phyloP scores from a whole-genome alignment of 768 basidiomycete species.

The Lactarius sp. region DNA sequence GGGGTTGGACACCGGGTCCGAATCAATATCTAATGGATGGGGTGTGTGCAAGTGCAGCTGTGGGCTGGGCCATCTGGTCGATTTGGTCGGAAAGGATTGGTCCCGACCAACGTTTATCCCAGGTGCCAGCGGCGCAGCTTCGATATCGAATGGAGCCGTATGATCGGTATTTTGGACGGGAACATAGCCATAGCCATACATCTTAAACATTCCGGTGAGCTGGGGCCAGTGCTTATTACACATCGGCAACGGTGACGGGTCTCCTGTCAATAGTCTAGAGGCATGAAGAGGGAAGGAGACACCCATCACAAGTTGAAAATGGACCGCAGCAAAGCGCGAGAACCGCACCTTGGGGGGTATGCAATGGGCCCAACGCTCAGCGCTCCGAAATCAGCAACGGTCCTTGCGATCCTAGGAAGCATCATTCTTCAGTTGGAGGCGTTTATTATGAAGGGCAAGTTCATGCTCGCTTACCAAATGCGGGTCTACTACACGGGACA shows the following conservation, averaged over 20 bases:
- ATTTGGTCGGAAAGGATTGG: neutral
- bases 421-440: neutral
- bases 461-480: neutral
- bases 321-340: neutral
- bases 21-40: neutral
- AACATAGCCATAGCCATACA: neutral
- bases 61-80: neutral
- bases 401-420: conserved; percentile 2
- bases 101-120: neutral
- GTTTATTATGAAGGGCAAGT: neutral
- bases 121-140: neutral
- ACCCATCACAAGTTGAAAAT: neutral
- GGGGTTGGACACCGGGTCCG: neutral
- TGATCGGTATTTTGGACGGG: neutral
- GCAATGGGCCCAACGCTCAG: neutral
- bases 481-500: neutral
- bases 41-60: neutral
- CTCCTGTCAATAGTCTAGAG: neutral
- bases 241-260: neutral
- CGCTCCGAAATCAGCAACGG: neutral
- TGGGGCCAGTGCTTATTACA: neutral
- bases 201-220: neutral
- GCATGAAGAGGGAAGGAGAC: neutral
- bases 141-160: conserved; percentile 9
- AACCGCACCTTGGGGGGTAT: conserved; percentile 10